Percentiles rank a stretch among this genome's conserved stretches.
These are phyloP conservation scores for Ganoderma sinense DNA, from an alignment of 1,284 basidiomycete species.

Conservation along the genomic window DNA sequence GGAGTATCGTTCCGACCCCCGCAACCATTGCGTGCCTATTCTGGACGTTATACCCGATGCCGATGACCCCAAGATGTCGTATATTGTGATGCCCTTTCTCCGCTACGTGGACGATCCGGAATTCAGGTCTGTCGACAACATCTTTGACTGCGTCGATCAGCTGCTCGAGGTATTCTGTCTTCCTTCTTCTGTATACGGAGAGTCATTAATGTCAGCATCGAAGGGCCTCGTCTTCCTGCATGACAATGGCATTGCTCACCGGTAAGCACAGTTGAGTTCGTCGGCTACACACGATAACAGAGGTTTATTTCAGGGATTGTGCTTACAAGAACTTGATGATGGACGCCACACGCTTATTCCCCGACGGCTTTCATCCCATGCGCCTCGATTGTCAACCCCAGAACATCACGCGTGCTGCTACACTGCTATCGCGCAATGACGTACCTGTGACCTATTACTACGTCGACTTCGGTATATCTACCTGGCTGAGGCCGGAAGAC, in stretches of 20 bases:
- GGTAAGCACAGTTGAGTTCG: conserved; percentile 20
- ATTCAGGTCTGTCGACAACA: conserved; percentile 33
- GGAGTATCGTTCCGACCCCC: conserved; percentile 28
- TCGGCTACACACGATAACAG: not conserved
- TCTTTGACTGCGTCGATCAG: conserved; percentile 39
- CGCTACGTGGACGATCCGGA: conserved; percentile 32
- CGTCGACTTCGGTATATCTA: conserved; percentile 38
- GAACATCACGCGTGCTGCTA: conserved; percentile 13
- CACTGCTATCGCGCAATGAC: conserved; percentile 11
- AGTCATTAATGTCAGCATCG: not conserved
- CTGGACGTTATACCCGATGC: conserved; percentile 38
- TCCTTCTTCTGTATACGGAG: too few relatives aligned
- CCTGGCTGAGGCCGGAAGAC: conserved; percentile 18
- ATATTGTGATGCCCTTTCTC: conserved; percentile 43
- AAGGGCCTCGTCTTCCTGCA: conserved; percentile 40
- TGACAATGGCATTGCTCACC: conserved; percentile 34
- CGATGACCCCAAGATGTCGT: conserved; percentile 22
- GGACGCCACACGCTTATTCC: conserved; percentile 35
- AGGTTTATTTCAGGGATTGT: conserved; percentile 29
- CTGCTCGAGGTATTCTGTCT: conserved; percentile 35
- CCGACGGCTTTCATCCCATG: conserved; percentile 37
- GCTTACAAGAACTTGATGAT: conserved; percentile 36
- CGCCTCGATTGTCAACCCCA: conserved; percentile 13
- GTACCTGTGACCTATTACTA: conserved; percentile 34
- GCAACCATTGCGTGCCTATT: conserved; percentile 43